These are phyloP conservation scores for Cadophora gregata DNA, from an alignment of 2,329 filamentous ascomycete species.

Conservation along the genomic window DNA sequence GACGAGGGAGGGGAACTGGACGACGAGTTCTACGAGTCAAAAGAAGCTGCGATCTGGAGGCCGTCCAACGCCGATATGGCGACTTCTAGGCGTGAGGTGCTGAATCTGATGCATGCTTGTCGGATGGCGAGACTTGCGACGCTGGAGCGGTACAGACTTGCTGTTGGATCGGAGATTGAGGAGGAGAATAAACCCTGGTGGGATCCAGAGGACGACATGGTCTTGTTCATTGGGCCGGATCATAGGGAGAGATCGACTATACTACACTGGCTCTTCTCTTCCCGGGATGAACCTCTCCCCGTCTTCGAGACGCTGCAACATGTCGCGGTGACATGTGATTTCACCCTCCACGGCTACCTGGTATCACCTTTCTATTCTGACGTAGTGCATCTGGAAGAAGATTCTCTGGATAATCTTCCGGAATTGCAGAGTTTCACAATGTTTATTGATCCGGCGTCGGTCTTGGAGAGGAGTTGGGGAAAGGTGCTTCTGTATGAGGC, in stretches of 20 bases:
- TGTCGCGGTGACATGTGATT: not conserved
- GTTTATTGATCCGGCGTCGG: conserved; percentile 10
- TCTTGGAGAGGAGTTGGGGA: not conserved
- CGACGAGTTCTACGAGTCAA: not conserved
- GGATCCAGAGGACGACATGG: conserved; percentile 15
- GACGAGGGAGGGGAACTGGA: not conserved
- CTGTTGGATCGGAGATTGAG: not conserved
- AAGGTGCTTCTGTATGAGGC: conserved; percentile 13
- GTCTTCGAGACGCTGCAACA: not conserved
- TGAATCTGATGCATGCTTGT: conserved; percentile 14
- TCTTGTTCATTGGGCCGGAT: not conserved
- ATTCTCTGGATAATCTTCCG: conserved; percentile 12
- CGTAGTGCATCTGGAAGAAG: not conserved
- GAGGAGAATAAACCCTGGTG: conserved; percentile 17
- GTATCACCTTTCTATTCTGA: not conserved
- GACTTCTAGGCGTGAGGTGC: not conserved
- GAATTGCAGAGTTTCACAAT: conserved; percentile 15
- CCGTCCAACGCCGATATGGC: not conserved
- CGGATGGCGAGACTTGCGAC: not conserved
- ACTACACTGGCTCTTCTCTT: not conserved
- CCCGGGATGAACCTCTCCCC: not conserved
- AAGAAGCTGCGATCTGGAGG: conserved; percentile 1
- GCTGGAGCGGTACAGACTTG: conserved; percentile 4
- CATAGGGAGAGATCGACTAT: not conserved
- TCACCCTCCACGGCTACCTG: not conserved